Conservation (phyloP, 768 basidiomycete genomes). For the Mrakia frigida region DNA sequence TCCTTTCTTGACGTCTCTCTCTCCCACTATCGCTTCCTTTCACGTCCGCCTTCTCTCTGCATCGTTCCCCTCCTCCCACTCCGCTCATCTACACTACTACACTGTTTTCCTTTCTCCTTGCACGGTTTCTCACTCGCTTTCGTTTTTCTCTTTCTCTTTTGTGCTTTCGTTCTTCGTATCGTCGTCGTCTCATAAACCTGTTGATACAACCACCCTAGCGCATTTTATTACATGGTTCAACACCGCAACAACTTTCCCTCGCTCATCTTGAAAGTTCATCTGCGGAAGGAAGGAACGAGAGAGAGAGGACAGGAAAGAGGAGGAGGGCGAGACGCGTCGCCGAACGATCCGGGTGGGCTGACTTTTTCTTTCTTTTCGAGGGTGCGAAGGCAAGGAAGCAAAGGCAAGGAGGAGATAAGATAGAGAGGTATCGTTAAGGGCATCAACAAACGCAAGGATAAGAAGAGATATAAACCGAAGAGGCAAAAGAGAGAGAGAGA, state of each 20-base stretch:
- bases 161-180: background rate
- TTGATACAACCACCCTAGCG: background rate
- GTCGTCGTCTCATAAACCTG: background rate
- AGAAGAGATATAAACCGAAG: background rate
- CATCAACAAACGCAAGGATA: background rate
- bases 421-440: no score
- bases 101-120: background rate
- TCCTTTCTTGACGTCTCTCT: background rate
- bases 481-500: background rate
- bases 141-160: background rate
- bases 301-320: background rate
- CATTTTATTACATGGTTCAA: constrained; percentile 20
- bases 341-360: background rate
- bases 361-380: background rate
- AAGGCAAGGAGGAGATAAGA: background rate
- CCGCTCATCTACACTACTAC: background rate
- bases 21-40: background rate
- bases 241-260: background rate
- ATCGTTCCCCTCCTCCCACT: background rate
- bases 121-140: constrained; percentile 1
- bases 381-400: background rate
- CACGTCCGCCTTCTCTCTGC: constrained; percentile 10
- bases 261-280: background rate
- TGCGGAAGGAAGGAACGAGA: background rate
- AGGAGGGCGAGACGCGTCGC: background rate